These are phyloP conservation scores for Saccharomycopsis javanensis DNA, from an alignment of 805 yeast species.

Conservation along the genomic window DNA sequence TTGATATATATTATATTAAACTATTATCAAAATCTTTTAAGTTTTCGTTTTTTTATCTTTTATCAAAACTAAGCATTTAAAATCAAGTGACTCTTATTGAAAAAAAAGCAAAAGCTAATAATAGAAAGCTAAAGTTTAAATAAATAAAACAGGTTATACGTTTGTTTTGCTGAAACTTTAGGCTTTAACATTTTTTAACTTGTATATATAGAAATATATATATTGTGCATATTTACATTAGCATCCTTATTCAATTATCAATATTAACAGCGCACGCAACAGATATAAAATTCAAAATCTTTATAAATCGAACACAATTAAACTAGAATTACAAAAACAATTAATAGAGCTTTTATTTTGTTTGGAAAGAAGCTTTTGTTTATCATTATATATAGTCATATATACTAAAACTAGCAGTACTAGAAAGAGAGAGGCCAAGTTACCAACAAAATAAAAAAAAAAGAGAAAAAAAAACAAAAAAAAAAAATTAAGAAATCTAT, in stretches of 20 bases:
- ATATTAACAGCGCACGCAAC: neutral
- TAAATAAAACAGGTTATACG: no score
- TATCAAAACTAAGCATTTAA: no score
- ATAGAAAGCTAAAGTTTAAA: no score
- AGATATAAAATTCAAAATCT: neutral
- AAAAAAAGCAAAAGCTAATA: no score
- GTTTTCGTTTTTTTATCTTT: no score
- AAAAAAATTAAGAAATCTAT: neutral
- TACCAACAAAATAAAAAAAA: neutral
- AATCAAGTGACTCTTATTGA: no score
- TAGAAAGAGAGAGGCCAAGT: neutral
- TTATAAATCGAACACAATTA: no score
- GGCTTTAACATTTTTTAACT: no score
- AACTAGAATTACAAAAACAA: neutral
- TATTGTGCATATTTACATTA: neutral
- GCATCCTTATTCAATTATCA: neutral
- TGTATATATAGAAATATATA: neutral
- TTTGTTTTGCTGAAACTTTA: no score
- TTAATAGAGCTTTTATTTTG: neutral
- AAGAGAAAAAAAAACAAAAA: neutral
- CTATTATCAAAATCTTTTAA: no score
- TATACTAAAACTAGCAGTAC: neutral
- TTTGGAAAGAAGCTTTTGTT: neutral
- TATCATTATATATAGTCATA: neutral
- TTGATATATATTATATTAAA: no score